These are phyloP conservation scores for Vararia minispora DNA, from an alignment of 768 basidiomycete species.

Conservation along the genomic window DNA sequence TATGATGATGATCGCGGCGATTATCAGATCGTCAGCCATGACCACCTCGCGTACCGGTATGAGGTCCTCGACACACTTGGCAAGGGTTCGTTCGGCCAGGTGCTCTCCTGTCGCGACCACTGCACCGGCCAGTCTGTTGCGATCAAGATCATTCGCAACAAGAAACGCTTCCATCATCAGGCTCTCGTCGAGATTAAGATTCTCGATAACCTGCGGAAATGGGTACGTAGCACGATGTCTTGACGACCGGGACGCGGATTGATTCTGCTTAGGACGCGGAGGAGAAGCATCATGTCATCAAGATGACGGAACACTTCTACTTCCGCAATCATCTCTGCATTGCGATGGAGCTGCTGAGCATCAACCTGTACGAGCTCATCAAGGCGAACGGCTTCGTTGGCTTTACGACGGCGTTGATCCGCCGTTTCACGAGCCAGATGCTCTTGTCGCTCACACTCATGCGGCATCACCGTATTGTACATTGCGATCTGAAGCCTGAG, in stretches of 20 bases:
- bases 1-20: conserved; percentile 99
- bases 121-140: conserved; percentile 93
- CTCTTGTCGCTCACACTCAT: conserved; percentile 82
- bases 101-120: conserved; percentile 91
- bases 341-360: conserved; percentile 94
- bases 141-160: conserved; percentile 98
- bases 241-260: not conserved
- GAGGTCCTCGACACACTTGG: conserved; percentile 88
- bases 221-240: conserved; percentile 47
- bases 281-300: conserved; percentile 94
- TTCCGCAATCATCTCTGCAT: conserved; percentile 98
- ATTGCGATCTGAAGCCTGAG: conserved; percentile 98
- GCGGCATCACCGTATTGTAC: conserved; percentile 95
- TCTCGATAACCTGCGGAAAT: conserved; percentile 90
- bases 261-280: conserved; percentile 73
- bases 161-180: conserved; percentile 97
- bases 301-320: conserved; percentile 97
- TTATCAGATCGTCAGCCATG: conserved; percentile 80
- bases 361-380: conserved; percentile 97
- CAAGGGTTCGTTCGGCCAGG: conserved; percentile 98
- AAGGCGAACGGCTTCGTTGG: conserved; percentile 98
- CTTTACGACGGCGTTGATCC: conserved; percentile 92
- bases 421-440: conserved; percentile 96
- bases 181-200: conserved; percentile 99
- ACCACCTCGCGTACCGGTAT: conserved; percentile 96